These are phyloP conservation scores for Cladobotryum mycophilum DNA, from an alignment of 2,329 filamentous ascomycete genomes.

Conservation along the genomic window DNA sequence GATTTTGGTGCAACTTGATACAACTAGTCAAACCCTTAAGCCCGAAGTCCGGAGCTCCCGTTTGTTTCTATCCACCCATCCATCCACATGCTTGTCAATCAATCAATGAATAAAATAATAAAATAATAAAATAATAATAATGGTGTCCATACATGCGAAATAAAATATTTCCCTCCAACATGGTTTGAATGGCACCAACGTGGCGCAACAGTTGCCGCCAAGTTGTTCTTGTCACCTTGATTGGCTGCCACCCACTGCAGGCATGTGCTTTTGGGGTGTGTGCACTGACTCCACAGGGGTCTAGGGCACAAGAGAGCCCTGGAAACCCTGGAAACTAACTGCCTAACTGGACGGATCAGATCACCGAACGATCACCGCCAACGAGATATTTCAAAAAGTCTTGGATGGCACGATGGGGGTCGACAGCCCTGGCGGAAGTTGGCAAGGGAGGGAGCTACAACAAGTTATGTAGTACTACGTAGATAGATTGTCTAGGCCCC, in stretches of 20 bases:
- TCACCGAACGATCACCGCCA: too few relatives aligned
- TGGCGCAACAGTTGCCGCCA: neutral
- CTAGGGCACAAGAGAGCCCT: neutral
- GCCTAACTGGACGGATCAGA: neutral
- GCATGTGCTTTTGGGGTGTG: neutral
- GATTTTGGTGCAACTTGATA: too few relatives aligned
- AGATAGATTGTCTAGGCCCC: too few relatives aligned
- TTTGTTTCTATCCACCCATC: too few relatives aligned
- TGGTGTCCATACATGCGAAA: too few relatives aligned
- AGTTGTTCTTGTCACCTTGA: neutral
- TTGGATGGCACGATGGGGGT: neutral
- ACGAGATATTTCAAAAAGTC: neutral
- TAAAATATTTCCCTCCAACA: too few relatives aligned
- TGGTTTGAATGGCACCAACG: neutral
- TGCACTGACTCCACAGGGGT: neutral
- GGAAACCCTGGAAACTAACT: neutral
- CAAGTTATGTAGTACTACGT: too few relatives aligned
- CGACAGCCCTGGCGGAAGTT: neutral
- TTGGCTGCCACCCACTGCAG: neutral
- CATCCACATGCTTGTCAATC: neutral
- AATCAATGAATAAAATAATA: too few relatives aligned
- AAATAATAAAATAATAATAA: too few relatives aligned
- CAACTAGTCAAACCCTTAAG: neutral
- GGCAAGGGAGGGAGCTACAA: neutral
- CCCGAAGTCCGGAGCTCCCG: conserved; percentile 2